Conservation (phyloP, 1,284 basidiomycete genomes). For the Wallemia mellicola region DNA sequence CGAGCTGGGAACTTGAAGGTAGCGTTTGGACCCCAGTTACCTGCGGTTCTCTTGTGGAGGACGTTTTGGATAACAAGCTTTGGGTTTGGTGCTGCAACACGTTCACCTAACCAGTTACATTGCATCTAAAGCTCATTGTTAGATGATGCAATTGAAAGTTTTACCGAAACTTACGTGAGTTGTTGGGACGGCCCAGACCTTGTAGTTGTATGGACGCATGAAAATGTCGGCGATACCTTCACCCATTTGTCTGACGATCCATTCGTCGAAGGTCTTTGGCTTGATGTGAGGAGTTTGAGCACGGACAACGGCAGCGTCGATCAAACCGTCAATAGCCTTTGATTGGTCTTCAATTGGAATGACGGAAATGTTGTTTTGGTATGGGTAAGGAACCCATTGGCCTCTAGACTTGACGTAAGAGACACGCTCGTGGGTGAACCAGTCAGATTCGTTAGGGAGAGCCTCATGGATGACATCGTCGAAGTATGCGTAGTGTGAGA, state of each 20-base stretch:
- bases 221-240: constrained; percentile 22
- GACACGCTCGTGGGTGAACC: constrained; percentile 24
- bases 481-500: constrained; percentile 24
- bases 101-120: constrained; percentile 25
- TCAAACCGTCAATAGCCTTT: constrained; percentile 22
- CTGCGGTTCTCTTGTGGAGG: constrained; percentile 21
- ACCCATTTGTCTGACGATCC: constrained; percentile 23
- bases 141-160: too few relatives aligned
- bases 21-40: constrained; percentile 24
- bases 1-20: constrained; percentile 24
- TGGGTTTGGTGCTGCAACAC: constrained; percentile 22
- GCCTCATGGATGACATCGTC: constrained; percentile 22
- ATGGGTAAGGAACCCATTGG: constrained; percentile 20
- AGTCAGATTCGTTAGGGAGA: constrained; percentile 19
- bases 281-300: constrained; percentile 9
- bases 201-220: constrained; percentile 26
- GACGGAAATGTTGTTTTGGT: constrained; percentile 23
- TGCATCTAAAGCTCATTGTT: too few relatives aligned
- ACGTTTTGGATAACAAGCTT: constrained; percentile 22
- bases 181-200: constrained; percentile 24
- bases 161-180: too few relatives aligned
- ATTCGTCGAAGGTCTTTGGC: constrained; percentile 13
- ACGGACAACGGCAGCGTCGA: constrained; percentile 14
- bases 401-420: constrained; percentile 21
- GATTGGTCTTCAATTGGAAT: constrained; percentile 21